These are phyloP conservation scores for Anacardium occidentale DNA, from an alignment of 345 rosid genomes.

Conservation along the genomic window DNA sequence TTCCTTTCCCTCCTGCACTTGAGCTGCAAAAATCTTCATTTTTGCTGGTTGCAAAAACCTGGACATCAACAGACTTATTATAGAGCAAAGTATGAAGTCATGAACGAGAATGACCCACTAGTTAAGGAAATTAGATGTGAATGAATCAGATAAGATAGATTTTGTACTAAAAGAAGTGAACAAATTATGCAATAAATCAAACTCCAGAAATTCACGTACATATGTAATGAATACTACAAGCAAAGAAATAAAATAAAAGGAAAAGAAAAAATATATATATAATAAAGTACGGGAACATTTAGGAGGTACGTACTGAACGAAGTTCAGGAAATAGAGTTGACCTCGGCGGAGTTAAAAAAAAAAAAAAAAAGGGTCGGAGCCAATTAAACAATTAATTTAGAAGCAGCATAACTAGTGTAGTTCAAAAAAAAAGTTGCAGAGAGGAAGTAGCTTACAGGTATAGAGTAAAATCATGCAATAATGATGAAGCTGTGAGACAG, in stretches of 20 bases:
- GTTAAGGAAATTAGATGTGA: background rate
- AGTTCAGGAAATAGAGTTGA: background rate
- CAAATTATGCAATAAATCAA: background rate
- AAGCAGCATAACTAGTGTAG: background rate
- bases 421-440: background rate
- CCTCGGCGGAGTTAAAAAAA: no score
- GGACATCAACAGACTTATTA: constrained; percentile 13
- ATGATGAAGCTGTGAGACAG: background rate
- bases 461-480: background rate
- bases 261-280: background rate
- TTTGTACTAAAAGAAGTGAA: background rate
- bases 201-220: background rate
- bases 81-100: background rate
- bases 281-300: background rate
- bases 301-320: background rate
- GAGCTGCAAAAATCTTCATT: constrained; percentile 67
- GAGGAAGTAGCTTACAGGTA: no score
- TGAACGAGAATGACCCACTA: background rate
- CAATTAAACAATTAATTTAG: no score
- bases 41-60: constrained; percentile 15
- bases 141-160: background rate
- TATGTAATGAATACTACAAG: background rate
- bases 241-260: background rate
- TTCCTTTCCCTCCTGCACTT: constrained; percentile 75
- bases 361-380: no score